Percentiles rank a stretch among this genome's conserved stretches.
Conservation (phyloP, 1,284 basidiomycete species). For the Cutaneotrichosporon dermatis region DNA sequence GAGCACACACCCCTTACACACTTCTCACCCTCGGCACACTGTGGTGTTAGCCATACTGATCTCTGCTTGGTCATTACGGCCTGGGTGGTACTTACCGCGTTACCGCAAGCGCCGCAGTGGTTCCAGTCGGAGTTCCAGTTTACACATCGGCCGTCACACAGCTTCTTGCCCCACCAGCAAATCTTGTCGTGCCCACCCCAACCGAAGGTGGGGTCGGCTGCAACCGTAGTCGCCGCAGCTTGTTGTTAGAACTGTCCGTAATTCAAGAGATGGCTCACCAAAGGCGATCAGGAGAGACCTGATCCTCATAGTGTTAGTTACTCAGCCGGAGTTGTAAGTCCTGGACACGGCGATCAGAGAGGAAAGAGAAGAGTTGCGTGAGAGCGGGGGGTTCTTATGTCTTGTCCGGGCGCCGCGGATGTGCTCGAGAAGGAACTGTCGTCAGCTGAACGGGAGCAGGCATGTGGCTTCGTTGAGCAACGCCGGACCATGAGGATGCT, state of each 20-base stretch:
- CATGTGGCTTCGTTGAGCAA: no score
- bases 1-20: no score
- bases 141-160: background rate
- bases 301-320: background rate
- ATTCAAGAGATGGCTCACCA: background rate
- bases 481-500: no score
- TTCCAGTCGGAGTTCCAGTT: background rate
- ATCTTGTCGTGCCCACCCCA: background rate
- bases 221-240: background rate
- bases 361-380: background rate
- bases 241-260: background rate
- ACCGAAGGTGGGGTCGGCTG: background rate
- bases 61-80: no score
- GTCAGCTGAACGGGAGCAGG: no score
- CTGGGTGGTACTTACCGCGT: background rate
- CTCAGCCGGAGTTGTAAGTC: background rate
- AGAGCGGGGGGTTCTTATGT: background rate
- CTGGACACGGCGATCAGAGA: background rate
- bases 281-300: constrained; percentile 1
- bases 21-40: background rate
- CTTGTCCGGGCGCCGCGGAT: no score
- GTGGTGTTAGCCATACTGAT: background rate
- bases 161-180: background rate
- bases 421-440: no score
- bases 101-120: background rate